Evolutionary conservation across 2,329 filamentous ascomycete genomes (phyloP).

Genomic region (Sphaerulina musiva): DNA sequence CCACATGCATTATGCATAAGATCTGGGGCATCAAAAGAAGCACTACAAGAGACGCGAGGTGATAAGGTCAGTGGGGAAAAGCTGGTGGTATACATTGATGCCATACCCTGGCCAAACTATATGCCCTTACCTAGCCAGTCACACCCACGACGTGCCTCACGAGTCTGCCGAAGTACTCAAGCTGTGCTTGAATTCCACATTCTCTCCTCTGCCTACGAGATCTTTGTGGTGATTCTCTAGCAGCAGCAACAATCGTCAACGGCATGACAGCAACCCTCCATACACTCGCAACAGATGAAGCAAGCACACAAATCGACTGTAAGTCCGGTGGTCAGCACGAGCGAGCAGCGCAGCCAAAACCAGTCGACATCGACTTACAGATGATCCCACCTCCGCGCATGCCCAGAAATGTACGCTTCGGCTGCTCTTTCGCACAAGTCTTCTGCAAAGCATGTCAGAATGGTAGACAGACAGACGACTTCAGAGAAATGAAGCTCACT

Average conservation of each 20-base stretch:
- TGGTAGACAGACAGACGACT: neutral
- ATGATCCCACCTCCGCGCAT: slow-evolving; percentile 28
- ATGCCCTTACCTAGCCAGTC: too few species aligned
- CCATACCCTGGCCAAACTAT: neutral
- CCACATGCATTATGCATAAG: too few species aligned
- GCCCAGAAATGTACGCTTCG: slow-evolving; percentile 25
- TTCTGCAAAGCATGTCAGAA: neutral
- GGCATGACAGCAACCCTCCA: slow-evolving; percentile 25
- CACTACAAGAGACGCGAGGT: slow-evolving; percentile 34
- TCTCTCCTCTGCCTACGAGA: too few species aligned
- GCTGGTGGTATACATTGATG: slow-evolving; percentile 30
- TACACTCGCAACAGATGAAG: slow-evolving; percentile 30
- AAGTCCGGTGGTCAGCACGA: neutral
- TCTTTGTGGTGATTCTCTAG: slow-evolving; percentile 8
- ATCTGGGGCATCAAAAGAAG: slow-evolving; percentile 34
- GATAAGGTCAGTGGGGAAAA: slow-evolving; percentile 41
- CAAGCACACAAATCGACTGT: slow-evolving; percentile 28
- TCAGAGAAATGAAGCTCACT: neutral
- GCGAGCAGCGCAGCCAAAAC: neutral
- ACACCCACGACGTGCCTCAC: too few species aligned
- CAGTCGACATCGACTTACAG: slow-evolving; percentile 13
- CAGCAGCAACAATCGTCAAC: slow-evolving; percentile 30
- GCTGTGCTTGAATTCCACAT: too few species aligned
- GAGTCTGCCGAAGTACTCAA: too few species aligned
- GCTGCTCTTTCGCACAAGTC: slow-evolving; percentile 17